Percentiles rank a stretch among this genome's conserved stretches.
Conservation (phyloP, 768 basidiomycete species). For the Leccinum rimulosum region DNA sequence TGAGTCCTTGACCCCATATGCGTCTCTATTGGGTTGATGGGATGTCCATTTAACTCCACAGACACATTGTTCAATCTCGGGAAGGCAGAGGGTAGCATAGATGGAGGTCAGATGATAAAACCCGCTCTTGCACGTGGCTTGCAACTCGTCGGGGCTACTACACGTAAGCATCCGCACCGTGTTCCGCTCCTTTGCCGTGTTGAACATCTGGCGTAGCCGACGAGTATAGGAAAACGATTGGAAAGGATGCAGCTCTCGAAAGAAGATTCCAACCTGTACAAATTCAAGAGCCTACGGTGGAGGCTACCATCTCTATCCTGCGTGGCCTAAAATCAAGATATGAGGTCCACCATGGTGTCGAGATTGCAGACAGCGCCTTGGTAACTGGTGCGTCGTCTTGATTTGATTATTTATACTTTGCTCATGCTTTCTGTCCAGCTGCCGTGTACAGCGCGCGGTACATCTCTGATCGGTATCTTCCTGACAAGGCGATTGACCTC, state of each 20-base stretch:
- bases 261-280: slow-evolving; percentile 87
- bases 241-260: slow-evolving; percentile 88
- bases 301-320: slow-evolving; percentile 81
- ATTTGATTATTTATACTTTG: background rate
- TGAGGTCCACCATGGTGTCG: slow-evolving; percentile 92
- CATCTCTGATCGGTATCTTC: slow-evolving; percentile 83
- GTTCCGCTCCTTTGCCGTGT: background rate
- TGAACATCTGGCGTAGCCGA: slow-evolving; percentile 43
- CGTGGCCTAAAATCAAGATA: slow-evolving; percentile 82
- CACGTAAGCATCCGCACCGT: slow-evolving; percentile 49
- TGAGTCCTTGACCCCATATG: too few species aligned
- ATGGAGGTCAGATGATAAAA: too few species aligned
- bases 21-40: background rate
- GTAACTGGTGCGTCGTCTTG: slow-evolving; percentile 63
- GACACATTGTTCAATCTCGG: slow-evolving; percentile 85
- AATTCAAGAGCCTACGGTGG: slow-evolving; percentile 87
- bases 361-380: slow-evolving; percentile 83
- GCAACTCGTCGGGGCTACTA: slow-evolving; percentile 39
- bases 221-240: slow-evolving; percentile 89
- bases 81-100: slow-evolving; percentile 76
- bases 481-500: slow-evolving; percentile 90
- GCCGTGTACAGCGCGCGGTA: slow-evolving; percentile 84
- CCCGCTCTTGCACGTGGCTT: too few species aligned
- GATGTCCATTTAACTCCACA: slow-evolving; percentile 22
- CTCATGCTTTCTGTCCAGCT: slow-evolving; percentile 40